Evolutionary conservation across 2,329 filamentous ascomycete genomes (phyloP).

Genomic region (Pseudogymnoascus sp.): DNA sequence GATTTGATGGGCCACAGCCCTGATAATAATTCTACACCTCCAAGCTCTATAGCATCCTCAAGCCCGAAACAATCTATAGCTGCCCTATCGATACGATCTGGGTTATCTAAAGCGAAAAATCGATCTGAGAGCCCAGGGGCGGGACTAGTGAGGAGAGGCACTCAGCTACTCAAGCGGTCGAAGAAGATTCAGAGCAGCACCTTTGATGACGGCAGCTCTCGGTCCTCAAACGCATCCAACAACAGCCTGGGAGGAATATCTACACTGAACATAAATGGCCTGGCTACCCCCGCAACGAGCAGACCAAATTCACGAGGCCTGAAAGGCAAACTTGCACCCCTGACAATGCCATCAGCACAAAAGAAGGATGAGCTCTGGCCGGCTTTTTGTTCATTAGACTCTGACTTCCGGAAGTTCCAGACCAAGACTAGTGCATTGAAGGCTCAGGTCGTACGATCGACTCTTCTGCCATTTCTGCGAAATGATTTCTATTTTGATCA

Average conservation of each 20-base stretch:
- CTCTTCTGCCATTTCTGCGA: slow-evolving; percentile 56
- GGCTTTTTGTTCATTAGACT: slow-evolving; percentile 58
- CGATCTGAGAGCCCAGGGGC: slow-evolving; percentile 18
- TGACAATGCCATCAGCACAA: slow-evolving; percentile 34
- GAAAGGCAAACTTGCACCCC: slow-evolving; percentile 37
- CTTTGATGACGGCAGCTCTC: slow-evolving; percentile 24
- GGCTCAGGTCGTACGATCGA: slow-evolving; percentile 56
- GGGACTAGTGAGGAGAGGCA: slow-evolving; percentile 10
- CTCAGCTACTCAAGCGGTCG: slow-evolving; percentile 21
- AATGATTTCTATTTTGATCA: slow-evolving; percentile 44
- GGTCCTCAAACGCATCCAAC: slow-evolving; percentile 26
- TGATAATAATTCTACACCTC: slow-evolving; percentile 15
- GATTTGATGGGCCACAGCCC: slow-evolving; percentile 10
- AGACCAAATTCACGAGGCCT: slow-evolving; percentile 30
- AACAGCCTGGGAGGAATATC: slow-evolving; percentile 34
- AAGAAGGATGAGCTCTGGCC: slow-evolving; percentile 63
- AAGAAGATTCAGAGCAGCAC: slow-evolving; percentile 22
- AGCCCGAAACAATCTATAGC: slow-evolving; percentile 15
- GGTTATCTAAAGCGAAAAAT: slow-evolving; percentile 11
- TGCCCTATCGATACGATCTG: slow-evolving; percentile 14
- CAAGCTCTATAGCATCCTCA: slow-evolving; percentile 13
- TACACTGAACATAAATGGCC: slow-evolving; percentile 35
- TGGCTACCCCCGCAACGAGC: slow-evolving; percentile 20
- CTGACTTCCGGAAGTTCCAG: slow-evolving; percentile 61
- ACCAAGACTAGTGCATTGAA: slow-evolving; percentile 60